Percentiles rank a stretch among this genome's conserved stretches.
These are phyloP conservation scores for Axilococcus clingmanii DNA, from an alignment of 139 green algal genomes.

Conservation along the genomic window DNA sequence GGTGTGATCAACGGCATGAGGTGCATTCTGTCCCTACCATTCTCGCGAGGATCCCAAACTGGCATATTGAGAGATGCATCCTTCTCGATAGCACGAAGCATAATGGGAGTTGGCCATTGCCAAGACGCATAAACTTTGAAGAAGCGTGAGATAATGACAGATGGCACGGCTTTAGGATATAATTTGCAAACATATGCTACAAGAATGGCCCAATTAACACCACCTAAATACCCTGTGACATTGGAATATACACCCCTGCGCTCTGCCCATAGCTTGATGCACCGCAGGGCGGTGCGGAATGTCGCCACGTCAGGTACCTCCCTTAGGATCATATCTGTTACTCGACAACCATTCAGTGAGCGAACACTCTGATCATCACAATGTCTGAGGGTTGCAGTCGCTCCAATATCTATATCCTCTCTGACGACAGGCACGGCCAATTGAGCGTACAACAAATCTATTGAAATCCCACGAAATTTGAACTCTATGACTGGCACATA, in stretches of 20 bases:
- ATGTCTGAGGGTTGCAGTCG: constrained; percentile 65
- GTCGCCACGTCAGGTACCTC: constrained; percentile 39
- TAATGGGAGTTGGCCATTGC: constrained; percentile 75
- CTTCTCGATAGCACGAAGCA: constrained; percentile 63
- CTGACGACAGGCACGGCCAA: constrained; percentile 51
- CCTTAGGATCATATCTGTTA: constrained; percentile 80
- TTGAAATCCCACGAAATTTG: constrained; percentile 76
- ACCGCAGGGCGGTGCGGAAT: constrained; percentile 64
- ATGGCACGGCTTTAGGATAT: constrained; percentile 66
- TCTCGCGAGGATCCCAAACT: constrained; percentile 73
- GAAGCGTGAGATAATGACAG: constrained; percentile 60
- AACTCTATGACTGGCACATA: constrained; percentile 96
- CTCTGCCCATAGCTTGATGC: constrained; percentile 89
- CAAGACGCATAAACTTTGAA: constrained; percentile 75
- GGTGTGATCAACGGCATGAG: constrained; percentile 98
- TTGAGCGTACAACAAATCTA: constrained; percentile 88
- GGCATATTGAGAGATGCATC: constrained; percentile 30
- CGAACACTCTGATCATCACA: constrained; percentile 78
- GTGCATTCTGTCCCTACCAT: constrained; percentile 60
- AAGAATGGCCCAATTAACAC: constrained; percentile 95
- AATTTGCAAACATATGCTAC: constrained; percentile 84
- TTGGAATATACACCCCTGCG: constrained; percentile 73
- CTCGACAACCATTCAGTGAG: constrained; percentile 80
- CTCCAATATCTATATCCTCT: constrained; percentile 58
- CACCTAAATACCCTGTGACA: constrained; percentile 83